Conservation (phyloP, 345 rosid genomes). For the Salix purpurea region DNA sequence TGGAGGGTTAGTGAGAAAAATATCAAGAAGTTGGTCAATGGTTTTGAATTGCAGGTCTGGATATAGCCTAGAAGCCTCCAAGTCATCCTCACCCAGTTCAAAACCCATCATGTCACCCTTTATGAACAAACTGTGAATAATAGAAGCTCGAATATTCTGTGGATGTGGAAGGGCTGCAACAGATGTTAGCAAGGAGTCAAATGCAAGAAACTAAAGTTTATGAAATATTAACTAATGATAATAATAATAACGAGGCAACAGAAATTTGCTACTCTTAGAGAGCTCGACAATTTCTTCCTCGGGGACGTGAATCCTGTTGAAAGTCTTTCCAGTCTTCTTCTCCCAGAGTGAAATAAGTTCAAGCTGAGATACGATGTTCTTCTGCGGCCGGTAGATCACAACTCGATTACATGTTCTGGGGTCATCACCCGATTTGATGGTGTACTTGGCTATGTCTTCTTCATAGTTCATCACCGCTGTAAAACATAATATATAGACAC, state of each 20-base stretch:
- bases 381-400: conserved; percentile 18
- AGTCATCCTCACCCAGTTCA: background rate
- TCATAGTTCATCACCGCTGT: conserved; percentile 41
- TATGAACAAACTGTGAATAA: background rate
- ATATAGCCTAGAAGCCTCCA: conserved; percentile 11
- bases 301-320: conserved; percentile 20
- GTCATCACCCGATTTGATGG: conserved; percentile 29
- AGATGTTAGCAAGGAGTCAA: background rate
- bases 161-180: background rate
- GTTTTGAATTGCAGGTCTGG: conserved; percentile 18
- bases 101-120: background rate
- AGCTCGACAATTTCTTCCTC: conserved; percentile 31
- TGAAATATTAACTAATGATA: background rate
- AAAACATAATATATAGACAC: too few relatives aligned
- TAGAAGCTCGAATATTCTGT: background rate
- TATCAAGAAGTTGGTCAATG: conserved; percentile 25
- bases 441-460: conserved; percentile 33
- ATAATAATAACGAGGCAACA: too few relatives aligned
- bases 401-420: conserved; percentile 24
- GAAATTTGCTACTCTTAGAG: conserved; percentile 25
- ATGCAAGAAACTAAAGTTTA: too few relatives aligned
- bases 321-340: conserved; percentile 27
- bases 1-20: conserved; percentile 22
- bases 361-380: conserved; percentile 26
- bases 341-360: conserved; percentile 38